Conservation (phyloP, 371 early-diverging fungal genomes). For the Mortierella polycephala region DNA sequence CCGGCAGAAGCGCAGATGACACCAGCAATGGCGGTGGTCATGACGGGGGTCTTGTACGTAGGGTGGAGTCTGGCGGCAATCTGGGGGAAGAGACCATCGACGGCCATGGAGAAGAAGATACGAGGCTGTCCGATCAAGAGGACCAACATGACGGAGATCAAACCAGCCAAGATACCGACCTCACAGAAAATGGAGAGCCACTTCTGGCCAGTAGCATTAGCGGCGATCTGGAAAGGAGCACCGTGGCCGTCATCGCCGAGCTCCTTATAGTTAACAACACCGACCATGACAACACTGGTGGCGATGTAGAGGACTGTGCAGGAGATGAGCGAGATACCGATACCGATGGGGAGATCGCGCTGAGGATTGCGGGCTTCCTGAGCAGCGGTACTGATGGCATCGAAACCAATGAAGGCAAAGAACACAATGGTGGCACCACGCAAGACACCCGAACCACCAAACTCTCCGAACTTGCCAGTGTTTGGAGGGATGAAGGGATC, state of each 20-base stretch:
- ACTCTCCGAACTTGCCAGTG: constrained; percentile 61
- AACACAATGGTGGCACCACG: constrained; percentile 84
- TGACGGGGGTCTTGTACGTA: constrained; percentile 71
- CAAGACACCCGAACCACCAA: constrained; percentile 78
- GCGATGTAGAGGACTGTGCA: constrained; percentile 83
- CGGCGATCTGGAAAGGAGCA: constrained; percentile 75
- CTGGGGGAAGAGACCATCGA: constrained; percentile 84
- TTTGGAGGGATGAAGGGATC: constrained; percentile 83
- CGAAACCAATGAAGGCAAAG: constrained; percentile 93
- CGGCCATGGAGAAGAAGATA: constrained; percentile 88
- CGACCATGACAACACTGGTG: constrained; percentile 76
- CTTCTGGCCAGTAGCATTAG: constrained; percentile 59
- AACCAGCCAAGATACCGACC: constrained; percentile 81
- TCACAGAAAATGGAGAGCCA: constrained; percentile 80
- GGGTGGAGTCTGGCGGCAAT: constrained; percentile 73
- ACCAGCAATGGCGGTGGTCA: constrained; percentile 79
- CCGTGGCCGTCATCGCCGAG: constrained; percentile 43
- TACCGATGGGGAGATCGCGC: constrained; percentile 88
- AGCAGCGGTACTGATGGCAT: constrained; percentile 88
- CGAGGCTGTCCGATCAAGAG: constrained; percentile 87
- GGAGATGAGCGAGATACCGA: constrained; percentile 79
- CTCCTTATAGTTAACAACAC: constrained; percentile 72
- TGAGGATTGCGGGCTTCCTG: constrained; percentile 87
- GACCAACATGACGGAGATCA: constrained; percentile 82
- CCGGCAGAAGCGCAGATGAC: constrained; percentile 75